phyloP scores from a whole-genome alignment of 805 yeast species.

The Suhomyces faveliae region DNA sequence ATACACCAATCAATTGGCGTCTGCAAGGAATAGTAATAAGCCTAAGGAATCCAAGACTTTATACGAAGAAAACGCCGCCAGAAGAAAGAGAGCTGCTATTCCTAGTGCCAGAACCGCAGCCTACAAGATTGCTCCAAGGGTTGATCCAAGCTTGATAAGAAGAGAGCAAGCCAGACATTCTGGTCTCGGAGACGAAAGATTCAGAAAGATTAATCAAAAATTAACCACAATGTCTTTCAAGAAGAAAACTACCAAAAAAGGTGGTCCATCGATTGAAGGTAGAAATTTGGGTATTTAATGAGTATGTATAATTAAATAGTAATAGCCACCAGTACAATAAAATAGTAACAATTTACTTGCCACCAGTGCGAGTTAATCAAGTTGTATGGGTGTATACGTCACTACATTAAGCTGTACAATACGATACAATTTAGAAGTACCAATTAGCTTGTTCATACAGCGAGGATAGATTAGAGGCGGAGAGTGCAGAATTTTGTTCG shows the following conservation, averaged over 20 bases:
- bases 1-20: slow-evolving; percentile 43
- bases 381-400: too few species aligned
- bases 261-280: slow-evolving; percentile 82
- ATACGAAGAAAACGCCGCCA: slow-evolving; percentile 86
- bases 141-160: slow-evolving; percentile 50
- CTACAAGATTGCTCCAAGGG: slow-evolving; percentile 86
- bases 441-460: too few species aligned
- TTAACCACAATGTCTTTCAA: slow-evolving; percentile 47
- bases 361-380: too few species aligned
- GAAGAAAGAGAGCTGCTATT: slow-evolving; percentile 93
- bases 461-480: too few species aligned
- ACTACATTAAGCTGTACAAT: too few species aligned
- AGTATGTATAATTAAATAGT: not conserved
- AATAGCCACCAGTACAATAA: slow-evolving; percentile 1
- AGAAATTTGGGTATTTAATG: slow-evolving; percentile 47
- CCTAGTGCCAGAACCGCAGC: slow-evolving; percentile 90
- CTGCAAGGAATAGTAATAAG: slow-evolving; percentile 27
- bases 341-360: too few species aligned
- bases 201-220: slow-evolving; percentile 70
- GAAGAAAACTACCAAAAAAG: slow-evolving; percentile 49
- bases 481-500: too few species aligned
- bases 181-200: slow-evolving; percentile 68
- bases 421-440: too few species aligned
- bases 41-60: slow-evolving; percentile 51
- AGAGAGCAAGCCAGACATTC: slow-evolving; percentile 46